Conservation (phyloP, 2,329 filamentous ascomycete species). For the Fusarium metavorans region DNA sequence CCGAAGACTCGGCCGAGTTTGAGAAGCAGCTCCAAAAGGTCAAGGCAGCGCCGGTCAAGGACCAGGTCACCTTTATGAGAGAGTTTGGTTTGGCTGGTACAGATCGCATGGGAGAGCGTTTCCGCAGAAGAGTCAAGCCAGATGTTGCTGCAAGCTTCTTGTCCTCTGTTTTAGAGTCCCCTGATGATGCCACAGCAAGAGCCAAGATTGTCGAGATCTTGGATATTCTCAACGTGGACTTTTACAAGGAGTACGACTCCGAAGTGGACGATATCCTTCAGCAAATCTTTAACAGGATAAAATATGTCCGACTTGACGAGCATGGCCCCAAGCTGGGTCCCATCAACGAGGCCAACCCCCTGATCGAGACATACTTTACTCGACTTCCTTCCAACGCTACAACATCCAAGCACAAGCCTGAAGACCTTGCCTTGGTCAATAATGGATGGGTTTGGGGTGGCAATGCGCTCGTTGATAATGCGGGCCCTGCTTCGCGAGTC, state of each 20-base stretch:
- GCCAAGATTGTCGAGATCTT: constrained; percentile 73
- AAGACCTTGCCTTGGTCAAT: constrained; percentile 86
- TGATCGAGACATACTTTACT: constrained; percentile 97
- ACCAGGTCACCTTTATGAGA: constrained; percentile 72
- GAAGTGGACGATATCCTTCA: constrained; percentile 87
- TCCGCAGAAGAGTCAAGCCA: constrained; percentile 78
- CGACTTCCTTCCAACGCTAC: constrained; percentile 82
- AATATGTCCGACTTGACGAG: constrained; percentile 93
- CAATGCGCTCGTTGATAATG: constrained; percentile 93
- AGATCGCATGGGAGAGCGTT: constrained; percentile 84
- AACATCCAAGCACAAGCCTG: constrained; percentile 80
- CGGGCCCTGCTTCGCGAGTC: constrained; percentile 88
- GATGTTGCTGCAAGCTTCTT: constrained; percentile 71
- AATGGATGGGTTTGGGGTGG: constrained; percentile 99
- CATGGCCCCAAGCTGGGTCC: constrained; percentile 88
- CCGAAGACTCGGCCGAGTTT: constrained; percentile 55
- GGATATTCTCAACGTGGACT: constrained; percentile 86
- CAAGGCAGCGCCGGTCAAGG: constrained; percentile 57
- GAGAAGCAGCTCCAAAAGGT: constrained; percentile 60
- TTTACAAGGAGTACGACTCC: constrained; percentile 91
- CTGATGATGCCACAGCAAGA: constrained; percentile 66
- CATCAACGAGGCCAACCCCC: constrained; percentile 80
- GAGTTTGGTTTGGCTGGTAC: constrained; percentile 77
- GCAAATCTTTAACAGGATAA: constrained; percentile 93
- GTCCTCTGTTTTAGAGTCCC: constrained; percentile 66